Evolutionary conservation across 1,284 basidiomycete species (phyloP).

Genomic region (Porodaedalea pini): DNA sequence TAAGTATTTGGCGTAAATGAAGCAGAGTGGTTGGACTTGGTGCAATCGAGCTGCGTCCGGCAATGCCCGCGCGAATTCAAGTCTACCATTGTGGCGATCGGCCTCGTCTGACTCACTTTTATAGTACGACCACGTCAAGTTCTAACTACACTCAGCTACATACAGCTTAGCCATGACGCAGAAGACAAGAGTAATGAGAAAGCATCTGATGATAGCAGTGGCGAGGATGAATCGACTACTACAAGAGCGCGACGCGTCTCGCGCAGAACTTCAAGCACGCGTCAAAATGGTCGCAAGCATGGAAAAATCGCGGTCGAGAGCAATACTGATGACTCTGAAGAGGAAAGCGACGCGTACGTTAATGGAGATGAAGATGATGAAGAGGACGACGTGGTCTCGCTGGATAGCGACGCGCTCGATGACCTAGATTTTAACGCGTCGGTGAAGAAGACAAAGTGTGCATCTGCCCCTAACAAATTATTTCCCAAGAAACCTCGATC

Average conservation of each 20-base stretch:
- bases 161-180: not conserved
- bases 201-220: not conserved
- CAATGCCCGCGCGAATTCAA: too few species aligned
- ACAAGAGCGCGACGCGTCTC: not conserved
- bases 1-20: too few species aligned
- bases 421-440: conserved; percentile 31
- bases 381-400: conserved; percentile 20
- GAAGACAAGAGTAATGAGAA: not conserved
- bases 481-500: conserved; percentile 4
- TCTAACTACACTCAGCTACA: too few species aligned
- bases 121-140: too few species aligned
- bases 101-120: too few species aligned
- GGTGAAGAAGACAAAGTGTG: conserved; percentile 23
- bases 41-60: too few species aligned
- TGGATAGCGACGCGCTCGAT: conserved; percentile 36
- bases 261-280: not conserved
- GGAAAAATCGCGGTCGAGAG: conserved; percentile 19
- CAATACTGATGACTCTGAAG: conserved; percentile 28
- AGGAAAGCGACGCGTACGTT: conserved; percentile 26
- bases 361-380: conserved; percentile 16
- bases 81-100: too few species aligned
- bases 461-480: conserved; percentile 10
- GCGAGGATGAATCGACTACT: not conserved
- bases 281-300: conserved; percentile 21
- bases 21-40: too few species aligned